Conservation (phyloP, 2,329 filamentous ascomycete species). For the Sporothrix dimorphospora region DNA sequence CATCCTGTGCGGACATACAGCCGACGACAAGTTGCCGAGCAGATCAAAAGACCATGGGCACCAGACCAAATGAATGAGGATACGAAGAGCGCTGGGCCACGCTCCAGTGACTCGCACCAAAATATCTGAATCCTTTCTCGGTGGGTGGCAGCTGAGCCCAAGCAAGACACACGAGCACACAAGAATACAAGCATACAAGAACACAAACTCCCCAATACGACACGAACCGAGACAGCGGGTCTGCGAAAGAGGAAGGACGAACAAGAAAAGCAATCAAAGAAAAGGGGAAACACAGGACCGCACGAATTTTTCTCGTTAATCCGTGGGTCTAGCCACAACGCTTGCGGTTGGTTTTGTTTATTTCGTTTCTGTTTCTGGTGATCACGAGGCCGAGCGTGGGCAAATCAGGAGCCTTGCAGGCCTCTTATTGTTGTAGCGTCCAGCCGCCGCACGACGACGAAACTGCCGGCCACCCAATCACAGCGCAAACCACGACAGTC, state of each 20-base stretch:
- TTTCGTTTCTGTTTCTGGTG: neutral
- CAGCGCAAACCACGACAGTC: neutral
- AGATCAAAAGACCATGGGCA: neutral
- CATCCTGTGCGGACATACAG: neutral
- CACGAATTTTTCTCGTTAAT: neutral
- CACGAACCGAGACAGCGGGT: neutral
- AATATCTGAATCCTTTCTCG: neutral
- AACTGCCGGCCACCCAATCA: conserved; percentile 22
- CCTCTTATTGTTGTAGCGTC: neutral
- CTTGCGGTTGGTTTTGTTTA: neutral
- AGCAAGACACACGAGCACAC: conserved; percentile 5
- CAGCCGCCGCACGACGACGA: conserved; percentile 10
- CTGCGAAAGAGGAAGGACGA: conserved; percentile 2
- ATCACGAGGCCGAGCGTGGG: neutral
- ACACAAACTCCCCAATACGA: neutral
- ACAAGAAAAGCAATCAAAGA: neutral
- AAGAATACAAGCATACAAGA: neutral
- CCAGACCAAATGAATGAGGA: neutral
- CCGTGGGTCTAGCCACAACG: neutral
- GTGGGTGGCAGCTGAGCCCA: conserved; percentile 8
- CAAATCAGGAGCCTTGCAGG: conserved; percentile 23
- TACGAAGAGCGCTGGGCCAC: neutral
- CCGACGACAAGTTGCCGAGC: neutral
- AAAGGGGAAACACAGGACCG: neutral
- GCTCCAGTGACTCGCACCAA: neutral